Base-by-base conservation (phyloP, 208 protist genomes). In the Leishmania aethiopica region DNA sequence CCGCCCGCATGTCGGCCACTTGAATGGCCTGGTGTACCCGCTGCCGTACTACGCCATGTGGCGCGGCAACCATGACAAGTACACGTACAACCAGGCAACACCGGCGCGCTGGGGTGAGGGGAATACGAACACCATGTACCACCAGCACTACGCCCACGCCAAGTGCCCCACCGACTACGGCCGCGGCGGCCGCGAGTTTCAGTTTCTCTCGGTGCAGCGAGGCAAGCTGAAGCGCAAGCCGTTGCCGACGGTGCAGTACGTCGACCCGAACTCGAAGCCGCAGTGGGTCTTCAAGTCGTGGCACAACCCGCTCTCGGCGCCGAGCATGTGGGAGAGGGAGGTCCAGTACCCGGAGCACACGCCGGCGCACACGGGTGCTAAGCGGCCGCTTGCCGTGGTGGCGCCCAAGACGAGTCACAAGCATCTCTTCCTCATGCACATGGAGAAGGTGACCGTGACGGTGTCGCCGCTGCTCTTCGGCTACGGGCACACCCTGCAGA, bases 271-370 rank as follows among this genome's bases (percentile, higher is more conserved):
- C 25, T 92, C 93, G 47, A 94, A 95, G 83, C 95, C 95, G 28
- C 91, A 87, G 82, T 98, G 95, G 94, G 80, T 97, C 49, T 98
- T 96, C 84, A 98, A 98, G 88, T 97, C 95, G 71, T 98, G 95
- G 94, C 93, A 98, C 86, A 94, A 93, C 78, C 90, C 95, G 6
- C 85, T 97, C 35, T 89, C 84, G 15, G 86, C 93, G 51, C 82
- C 89, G 35, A 92, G 81, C 47, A 97, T 96, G 92, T 98, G 95
- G 95, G 89, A 97, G 84, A 88, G 95, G 53, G 93, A 98, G 85
- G 93, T 98, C 73, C 92, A 97, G 90, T 98, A 98, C 88, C 60
- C 89, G 15, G 92, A 98, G 91, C 95, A 98, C 82, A 93, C 88
- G 51, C 95, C 95, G 17, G 90, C 94, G 86, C 95, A 98, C 89